A percentile compares a stretch with the other conserved stretches of the same genome.
phyloP scores from a whole-genome alignment of 2,329 filamentous ascomycete genomes.

The Emmonsiellopsis sp. region DNA sequence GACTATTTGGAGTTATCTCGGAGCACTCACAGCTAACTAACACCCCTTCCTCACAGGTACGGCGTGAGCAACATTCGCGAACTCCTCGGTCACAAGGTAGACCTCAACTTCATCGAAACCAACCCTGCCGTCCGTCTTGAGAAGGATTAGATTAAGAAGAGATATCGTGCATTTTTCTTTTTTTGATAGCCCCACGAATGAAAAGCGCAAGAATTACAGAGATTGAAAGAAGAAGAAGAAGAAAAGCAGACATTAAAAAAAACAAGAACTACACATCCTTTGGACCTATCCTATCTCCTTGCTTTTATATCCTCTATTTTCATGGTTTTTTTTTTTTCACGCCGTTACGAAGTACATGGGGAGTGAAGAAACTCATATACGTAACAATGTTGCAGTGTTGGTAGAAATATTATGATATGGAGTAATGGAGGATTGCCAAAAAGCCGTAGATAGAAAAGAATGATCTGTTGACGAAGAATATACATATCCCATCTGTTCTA shows the following conservation, averaged over 20 bases:
- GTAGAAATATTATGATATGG: too few relatives aligned
- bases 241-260: neutral
- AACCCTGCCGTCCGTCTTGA: constrained; percentile 87
- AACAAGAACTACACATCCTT: constrained; percentile 1
- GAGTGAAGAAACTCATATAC: too few relatives aligned
- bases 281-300: too few relatives aligned
- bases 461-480: too few relatives aligned
- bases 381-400: too few relatives aligned
- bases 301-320: too few relatives aligned
- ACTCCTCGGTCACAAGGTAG: constrained; percentile 88
- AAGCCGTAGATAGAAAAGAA: too few relatives aligned
- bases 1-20: neutral
- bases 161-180: constrained; percentile 4
- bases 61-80: constrained; percentile 84
- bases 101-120: constrained; percentile 81
- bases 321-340: too few relatives aligned
- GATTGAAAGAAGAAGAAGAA: neutral
- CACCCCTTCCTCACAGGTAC: constrained; percentile 35
- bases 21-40: constrained; percentile 4
- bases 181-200: neutral
- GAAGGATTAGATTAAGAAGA: constrained; percentile 51
- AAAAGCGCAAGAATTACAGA: neutral
- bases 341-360: too few relatives aligned
- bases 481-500: too few relatives aligned
- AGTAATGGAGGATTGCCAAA: too few relatives aligned